Evolutionary conservation across 129 eudicot genomes (phyloP).

Genomic region (Saussurea involucrata): DNA sequence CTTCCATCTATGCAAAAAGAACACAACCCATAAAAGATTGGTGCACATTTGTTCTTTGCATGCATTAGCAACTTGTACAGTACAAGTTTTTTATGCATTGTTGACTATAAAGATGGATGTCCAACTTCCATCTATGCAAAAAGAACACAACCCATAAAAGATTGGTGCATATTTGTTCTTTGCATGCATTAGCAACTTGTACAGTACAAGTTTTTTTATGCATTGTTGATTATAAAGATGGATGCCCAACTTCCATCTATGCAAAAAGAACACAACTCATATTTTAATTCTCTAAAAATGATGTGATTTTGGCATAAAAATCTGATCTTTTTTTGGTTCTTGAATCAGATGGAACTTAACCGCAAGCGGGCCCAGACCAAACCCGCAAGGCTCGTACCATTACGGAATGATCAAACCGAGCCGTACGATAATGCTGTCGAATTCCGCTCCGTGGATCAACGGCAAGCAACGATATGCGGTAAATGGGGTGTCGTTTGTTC

Average conservation of each 20-base stretch:
- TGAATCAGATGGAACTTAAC: constrained; percentile 73
- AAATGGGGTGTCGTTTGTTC: constrained; percentile 72
- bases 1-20: neutral
- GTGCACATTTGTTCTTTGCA: neutral
- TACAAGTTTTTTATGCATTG: neutral
- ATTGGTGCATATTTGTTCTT: neutral
- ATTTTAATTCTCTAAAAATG: neutral
- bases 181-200: neutral
- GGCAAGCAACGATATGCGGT: constrained; percentile 87
- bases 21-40: neutral
- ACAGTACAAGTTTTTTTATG: neutral
- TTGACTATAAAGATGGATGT: neutral
- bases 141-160: neutral
- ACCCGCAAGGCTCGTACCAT: constrained; percentile 98
- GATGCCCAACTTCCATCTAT: neutral
- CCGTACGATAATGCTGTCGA: constrained; percentile 79
- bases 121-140: neutral
- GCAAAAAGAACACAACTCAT: neutral
- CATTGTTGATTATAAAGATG: neutral
- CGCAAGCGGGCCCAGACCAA: constrained; percentile 96
- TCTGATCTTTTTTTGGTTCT: constrained; percentile 2
- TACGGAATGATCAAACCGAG: constrained; percentile 76
- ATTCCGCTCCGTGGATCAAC: constrained; percentile 83
- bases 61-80: neutral
- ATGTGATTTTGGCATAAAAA: neutral